Conservation (phyloP, 108 stramenopile species). For the Cylindrotheca closterium region DNA sequence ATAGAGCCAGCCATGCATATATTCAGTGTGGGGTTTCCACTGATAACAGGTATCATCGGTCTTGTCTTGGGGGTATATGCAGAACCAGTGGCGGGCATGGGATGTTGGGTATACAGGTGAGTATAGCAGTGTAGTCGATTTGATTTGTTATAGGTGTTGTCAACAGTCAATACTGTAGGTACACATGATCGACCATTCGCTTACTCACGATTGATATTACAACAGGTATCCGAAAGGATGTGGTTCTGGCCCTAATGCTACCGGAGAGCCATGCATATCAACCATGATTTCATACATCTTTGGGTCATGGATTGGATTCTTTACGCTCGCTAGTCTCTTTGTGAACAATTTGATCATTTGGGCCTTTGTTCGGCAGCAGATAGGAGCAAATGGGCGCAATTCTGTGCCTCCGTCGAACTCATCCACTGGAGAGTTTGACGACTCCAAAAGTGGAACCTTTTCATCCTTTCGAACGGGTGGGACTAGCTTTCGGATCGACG, state of each 20-base stretch:
- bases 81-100: slow-evolving; percentile 8
- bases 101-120: slow-evolving; percentile 5
- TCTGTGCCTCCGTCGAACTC: no score
- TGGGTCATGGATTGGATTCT: not conserved
- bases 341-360: not conserved
- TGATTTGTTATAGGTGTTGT: no score
- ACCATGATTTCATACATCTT: not conserved
- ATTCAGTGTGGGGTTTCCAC: not conserved
- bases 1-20: slow-evolving; percentile 13
- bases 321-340: not conserved
- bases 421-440: no score
- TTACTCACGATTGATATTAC: no score
- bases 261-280: not conserved
- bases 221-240: not conserved
- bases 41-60: slow-evolving; percentile 9
- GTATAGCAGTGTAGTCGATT: no score
- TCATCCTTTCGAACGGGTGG: no score
- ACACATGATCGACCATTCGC: no score
- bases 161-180: no score
- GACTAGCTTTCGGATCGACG: no score
- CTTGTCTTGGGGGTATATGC: slow-evolving; percentile 8
- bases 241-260: not conserved
- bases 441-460: no score
- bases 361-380: not conserved
- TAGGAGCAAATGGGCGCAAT: not conserved